Conservation (phyloP, 441 rosid genomes). For the Erodium moschatum region DNA sequence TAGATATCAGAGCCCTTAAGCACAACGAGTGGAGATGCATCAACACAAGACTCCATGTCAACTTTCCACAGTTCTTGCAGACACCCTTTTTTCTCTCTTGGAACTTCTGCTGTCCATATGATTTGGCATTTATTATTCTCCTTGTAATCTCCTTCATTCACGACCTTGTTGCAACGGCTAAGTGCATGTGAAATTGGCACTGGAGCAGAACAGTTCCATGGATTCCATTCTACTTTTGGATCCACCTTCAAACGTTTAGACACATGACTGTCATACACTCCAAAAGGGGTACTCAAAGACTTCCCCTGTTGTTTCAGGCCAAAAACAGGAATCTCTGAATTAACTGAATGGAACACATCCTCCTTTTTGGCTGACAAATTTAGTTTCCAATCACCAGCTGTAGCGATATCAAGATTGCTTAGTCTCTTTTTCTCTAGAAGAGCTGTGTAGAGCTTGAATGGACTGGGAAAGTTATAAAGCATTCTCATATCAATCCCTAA, state of each 20-base stretch:
- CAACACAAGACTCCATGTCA: conserved; percentile 83
- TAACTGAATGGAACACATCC: conserved; percentile 16
- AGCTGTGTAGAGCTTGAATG: conserved; percentile 45
- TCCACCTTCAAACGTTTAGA: conserved; percentile 48
- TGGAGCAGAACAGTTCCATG: conserved; percentile 35
- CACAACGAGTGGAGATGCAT: conserved; percentile 80
- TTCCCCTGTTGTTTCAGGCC: conserved; percentile 20
- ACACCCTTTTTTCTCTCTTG: conserved; percentile 33
- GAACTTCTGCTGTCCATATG: conserved; percentile 35
- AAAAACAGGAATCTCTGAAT: conserved; percentile 24
- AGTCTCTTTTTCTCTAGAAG: conserved; percentile 38
- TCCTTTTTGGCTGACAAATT: conserved; percentile 25
- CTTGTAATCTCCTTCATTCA: conserved; percentile 27
- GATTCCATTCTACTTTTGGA: conserved; percentile 22
- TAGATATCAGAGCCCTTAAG: conserved; percentile 45
- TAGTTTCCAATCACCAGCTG: conserved; percentile 23
- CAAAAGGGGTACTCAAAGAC: conserved; percentile 21
- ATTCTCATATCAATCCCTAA: conserved; percentile 73
- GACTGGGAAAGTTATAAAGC: conserved; percentile 61
- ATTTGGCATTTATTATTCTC: conserved; percentile 24
- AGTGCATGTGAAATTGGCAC: conserved; percentile 42
- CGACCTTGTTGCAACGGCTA: conserved; percentile 66
- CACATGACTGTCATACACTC: conserved; percentile 23
- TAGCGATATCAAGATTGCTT: conserved; percentile 21
- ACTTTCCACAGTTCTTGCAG: conserved; percentile 70